These are phyloP conservation scores for Eremochloa ophiuroides DNA, from an alignment of 176 grass and related monocot genomes.

Conservation along the genomic window DNA sequence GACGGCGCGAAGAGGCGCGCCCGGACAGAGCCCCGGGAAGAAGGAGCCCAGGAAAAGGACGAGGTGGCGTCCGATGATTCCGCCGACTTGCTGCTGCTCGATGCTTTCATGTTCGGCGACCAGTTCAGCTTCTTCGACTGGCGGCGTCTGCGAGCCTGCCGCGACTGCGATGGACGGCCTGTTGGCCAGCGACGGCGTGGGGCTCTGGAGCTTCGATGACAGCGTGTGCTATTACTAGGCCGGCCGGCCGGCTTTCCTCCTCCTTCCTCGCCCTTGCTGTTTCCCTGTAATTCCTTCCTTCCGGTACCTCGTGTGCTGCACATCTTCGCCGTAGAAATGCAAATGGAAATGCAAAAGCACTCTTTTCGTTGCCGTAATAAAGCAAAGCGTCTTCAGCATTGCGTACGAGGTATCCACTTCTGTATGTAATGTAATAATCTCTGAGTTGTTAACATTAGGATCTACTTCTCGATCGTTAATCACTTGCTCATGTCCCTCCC, in stretches of 20 bases:
- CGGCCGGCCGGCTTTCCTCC: background rate
- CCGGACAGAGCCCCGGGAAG: background rate
- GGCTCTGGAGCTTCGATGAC: conserved; percentile 70
- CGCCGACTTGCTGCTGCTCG: background rate
- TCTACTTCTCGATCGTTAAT: background rate
- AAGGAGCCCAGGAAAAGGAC: background rate
- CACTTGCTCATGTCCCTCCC: no score
- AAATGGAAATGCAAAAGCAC: no score
- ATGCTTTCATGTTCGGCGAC: conserved; percentile 25
- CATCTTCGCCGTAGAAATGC: background rate
- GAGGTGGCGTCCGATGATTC: background rate
- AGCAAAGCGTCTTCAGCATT: no score
- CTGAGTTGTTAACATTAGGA: background rate
- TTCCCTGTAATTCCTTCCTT: background rate
- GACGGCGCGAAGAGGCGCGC: background rate
- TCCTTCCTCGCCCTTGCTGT: background rate
- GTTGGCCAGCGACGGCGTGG: conserved; percentile 20
- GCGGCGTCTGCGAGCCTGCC: conserved; percentile 11
- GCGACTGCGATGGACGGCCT: background rate
- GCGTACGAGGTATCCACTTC: no score
- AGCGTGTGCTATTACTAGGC: background rate
- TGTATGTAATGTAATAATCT: background rate
- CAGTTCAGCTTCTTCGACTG: conserved; percentile 37
- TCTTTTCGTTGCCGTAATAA: background rate
- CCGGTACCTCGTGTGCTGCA: no score